phyloP scores from a whole-genome alignment of 2,329 filamentous ascomycete genomes.

The Pseudogymnoascus sp. region DNA sequence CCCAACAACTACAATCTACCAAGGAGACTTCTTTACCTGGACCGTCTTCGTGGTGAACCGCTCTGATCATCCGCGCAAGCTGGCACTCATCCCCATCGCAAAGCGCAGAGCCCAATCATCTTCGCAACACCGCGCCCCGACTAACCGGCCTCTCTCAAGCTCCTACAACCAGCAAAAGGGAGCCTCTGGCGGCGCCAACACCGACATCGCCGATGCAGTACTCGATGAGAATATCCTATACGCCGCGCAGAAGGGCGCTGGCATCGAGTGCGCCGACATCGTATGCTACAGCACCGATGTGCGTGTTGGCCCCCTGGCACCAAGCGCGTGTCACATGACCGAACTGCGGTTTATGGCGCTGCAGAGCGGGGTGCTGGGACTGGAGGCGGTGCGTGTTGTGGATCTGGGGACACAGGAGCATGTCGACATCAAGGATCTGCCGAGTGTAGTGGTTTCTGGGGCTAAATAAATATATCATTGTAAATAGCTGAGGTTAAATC shows the following conservation, averaged over 20 bases:
- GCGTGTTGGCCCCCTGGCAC: slow-evolving; percentile 62
- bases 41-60: slow-evolving; percentile 70
- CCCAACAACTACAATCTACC: slow-evolving; percentile 51
- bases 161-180: slow-evolving; percentile 29
- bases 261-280: slow-evolving; percentile 57
- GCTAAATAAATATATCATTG: slow-evolving; percentile 8
- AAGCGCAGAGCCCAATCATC: slow-evolving; percentile 52
- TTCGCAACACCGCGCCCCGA: slow-evolving; percentile 30
- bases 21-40: slow-evolving; percentile 64
- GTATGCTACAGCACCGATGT: slow-evolving; percentile 70
- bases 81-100: slow-evolving; percentile 62
- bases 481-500: slow-evolving; percentile 1
- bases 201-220: slow-evolving; percentile 53
- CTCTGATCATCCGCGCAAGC: slow-evolving; percentile 52
- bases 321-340: slow-evolving; percentile 65
- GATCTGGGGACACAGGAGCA: slow-evolving; percentile 69
- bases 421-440: slow-evolving; percentile 68
- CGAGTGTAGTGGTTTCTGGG: slow-evolving; percentile 51
- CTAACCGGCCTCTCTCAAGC: slow-evolving; percentile 41
- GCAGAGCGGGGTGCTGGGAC: slow-evolving; percentile 52
- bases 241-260: slow-evolving; percentile 59
- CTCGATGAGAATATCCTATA: slow-evolving; percentile 65
- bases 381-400: slow-evolving; percentile 66
- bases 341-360: slow-evolving; percentile 67
- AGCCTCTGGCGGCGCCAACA: slow-evolving; percentile 23